Evolutionary conservation across 768 basidiomycete genomes (phyloP), one percentile per base, ranked within the genome.

Genomic region (Pulveroboletus ravenelii): DNA sequence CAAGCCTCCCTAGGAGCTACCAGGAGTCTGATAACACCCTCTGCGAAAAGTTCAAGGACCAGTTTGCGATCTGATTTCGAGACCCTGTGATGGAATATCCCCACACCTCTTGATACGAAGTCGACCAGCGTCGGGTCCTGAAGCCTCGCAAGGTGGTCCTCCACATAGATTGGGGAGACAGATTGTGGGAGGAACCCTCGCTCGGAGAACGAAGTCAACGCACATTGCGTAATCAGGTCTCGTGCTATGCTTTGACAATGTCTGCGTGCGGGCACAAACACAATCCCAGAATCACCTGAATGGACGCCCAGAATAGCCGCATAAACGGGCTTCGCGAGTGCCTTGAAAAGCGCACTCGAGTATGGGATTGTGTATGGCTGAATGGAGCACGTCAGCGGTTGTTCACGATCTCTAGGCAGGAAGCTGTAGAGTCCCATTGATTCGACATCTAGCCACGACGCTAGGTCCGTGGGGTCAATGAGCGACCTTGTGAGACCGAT

Each of bases 311-410:
- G 78, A 52, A 96, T 82, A n/a, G 83, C 83, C 10, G 81, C 70
- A 67, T 94, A 89, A 2, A 86, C 83, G 3, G 95, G 93, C 64
- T 92, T 94, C 41, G 88, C 81, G 86, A 98, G 96, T 2, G 85
- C 80, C 61, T 93, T 94, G 70, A 93, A 85, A 17, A 98, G 74
- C 0, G 90, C 83, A 0, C 87, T 78, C 5, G 94, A 96, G 59
- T 93, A 84, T 0, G 92, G 81, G 40, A 93, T 87, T 15, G 84
- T 85, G 70, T 95, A 97, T 0, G 90, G 78, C 48, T 88, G 84
- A 12, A 82, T 78, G 15, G 78, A 77, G 29, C 82, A 77, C 8
- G 73, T 72, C 17, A 98, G 71, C 0, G 90, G 77, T 58, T 91
- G 88, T 51, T 92, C 89, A 34, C 94, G 84, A 60, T 92, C 87